Percentiles rank a stretch among this genome's conserved stretches.
These are phyloP conservation scores for Xerocomus brunneocitrinus DNA, from an alignment of 768 basidiomycete species.

Conservation along the genomic window DNA sequence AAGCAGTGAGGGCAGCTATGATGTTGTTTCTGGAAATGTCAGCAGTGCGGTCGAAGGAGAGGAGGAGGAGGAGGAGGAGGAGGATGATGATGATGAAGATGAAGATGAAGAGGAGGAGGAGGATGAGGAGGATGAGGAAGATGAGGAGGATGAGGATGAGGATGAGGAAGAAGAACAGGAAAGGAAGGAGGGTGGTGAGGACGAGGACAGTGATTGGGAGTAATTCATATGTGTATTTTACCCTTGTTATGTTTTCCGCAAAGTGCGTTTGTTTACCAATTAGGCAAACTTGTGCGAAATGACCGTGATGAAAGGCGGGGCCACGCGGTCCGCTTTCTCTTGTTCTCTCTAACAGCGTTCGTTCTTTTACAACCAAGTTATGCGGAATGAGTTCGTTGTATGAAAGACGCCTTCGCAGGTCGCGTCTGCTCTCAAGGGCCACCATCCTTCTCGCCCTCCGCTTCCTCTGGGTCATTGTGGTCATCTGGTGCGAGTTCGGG, in stretches of 20 bases:
- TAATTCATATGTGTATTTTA: conserved; percentile 28
- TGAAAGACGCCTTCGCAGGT: conserved; percentile 25
- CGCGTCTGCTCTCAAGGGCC: conserved; percentile 26
- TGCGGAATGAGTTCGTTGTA: conserved; percentile 27
- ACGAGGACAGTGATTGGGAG: conserved; percentile 54
- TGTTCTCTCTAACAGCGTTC: not conserved
- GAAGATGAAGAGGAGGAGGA: conserved; percentile 15
- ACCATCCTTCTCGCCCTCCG: conserved; percentile 42
- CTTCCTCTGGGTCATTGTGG: conserved; percentile 48
- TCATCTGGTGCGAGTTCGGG: conserved; percentile 66
- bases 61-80: conserved; percentile 30
- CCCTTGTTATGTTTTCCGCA: not conserved
- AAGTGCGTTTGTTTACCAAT: not conserved
- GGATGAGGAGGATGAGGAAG: conserved; percentile 16
- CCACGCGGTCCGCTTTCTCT: not conserved
- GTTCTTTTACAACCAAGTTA: conserved; percentile 9
- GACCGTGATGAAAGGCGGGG: conserved; percentile 7
- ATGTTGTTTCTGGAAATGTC: conserved; percentile 54
- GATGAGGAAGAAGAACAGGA: conserved; percentile 28
- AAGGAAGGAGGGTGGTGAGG: conserved; percentile 12
- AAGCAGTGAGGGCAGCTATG: conserved; percentile 65
- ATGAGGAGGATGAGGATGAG: not conserved
- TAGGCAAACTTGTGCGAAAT: conserved; percentile 9
- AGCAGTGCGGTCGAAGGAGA: conserved; percentile 37
- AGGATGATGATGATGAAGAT: conserved; percentile 41